These are phyloP conservation scores for Puccinia sorghi DNA, from an alignment of 1,284 basidiomycete genomes.

Conservation along the genomic window DNA sequence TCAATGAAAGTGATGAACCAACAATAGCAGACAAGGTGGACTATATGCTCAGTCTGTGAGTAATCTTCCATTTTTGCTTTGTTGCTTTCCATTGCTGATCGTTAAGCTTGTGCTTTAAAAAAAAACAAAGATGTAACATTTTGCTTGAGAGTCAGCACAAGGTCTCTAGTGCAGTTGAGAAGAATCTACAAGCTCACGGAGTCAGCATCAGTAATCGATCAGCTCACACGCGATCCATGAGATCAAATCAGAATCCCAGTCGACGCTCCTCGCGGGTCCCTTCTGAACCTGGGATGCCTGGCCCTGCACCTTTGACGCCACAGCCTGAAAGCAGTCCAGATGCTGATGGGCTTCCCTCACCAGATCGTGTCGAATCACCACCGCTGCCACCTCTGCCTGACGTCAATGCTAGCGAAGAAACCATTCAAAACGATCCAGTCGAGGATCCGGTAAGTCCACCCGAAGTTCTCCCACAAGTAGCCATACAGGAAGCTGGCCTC, in stretches of 20 bases:
- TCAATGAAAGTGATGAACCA: constrained; percentile 46
- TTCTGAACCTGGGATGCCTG: constrained; percentile 38
- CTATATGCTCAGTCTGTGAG: constrained; percentile 52
- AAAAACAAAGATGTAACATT: constrained; percentile 46
- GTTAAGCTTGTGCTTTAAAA: not conserved
- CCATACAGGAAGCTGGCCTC: constrained; percentile 47
- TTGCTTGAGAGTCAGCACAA: constrained; percentile 52
- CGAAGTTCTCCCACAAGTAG: constrained; percentile 26
- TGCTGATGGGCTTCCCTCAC: constrained; percentile 18
- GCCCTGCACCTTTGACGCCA: constrained; percentile 42
- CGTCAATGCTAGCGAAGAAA: not conserved
- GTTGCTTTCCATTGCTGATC: not conserved
- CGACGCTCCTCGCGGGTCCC: constrained; percentile 14
- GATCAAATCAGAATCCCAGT: constrained; percentile 25
- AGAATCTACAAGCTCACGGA: constrained; percentile 47
- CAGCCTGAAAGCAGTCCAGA: constrained; percentile 18
- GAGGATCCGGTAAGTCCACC: not conserved
- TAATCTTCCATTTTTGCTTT: constrained; percentile 6
- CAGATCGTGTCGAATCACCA: constrained; percentile 24
- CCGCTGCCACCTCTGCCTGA: constrained; percentile 36
- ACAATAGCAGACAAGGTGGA: constrained; percentile 52
- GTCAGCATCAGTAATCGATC: constrained; percentile 41
- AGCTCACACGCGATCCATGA: constrained; percentile 40
- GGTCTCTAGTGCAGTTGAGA: constrained; percentile 51
- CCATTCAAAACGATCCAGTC: not conserved